Evolutionary conservation across 768 basidiomycete species (phyloP), one percentile per base, ranked within the genome.

Genomic region (Cytidiella melzeri): DNA sequence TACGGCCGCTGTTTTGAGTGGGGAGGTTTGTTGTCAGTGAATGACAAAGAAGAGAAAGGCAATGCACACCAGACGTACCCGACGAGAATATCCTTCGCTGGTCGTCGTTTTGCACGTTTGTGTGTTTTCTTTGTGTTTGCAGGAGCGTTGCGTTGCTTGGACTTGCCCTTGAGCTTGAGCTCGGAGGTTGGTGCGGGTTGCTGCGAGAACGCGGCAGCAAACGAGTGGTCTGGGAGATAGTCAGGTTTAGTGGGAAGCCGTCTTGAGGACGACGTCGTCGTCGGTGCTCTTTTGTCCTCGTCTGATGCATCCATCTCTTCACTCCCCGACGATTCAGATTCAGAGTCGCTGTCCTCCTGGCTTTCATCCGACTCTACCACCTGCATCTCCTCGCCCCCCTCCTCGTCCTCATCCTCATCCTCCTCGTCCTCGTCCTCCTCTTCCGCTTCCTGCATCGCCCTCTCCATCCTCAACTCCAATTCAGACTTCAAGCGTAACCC

Each of bases 171-270:
- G 25, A 57, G 25, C 23, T 67, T 53, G 25, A 57, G 15, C 30
- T 15, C 30, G 30, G 30, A 34, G 30, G 30, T 7, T 34, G 7
- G 30, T 7, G 30, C 30, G 2, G 50, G 46, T 4, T 52, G 42
- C 36, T 61, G 64, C 1, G 75, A 67, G 54, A 83, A 79, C 0
- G 81, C 83, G 51, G 79, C 69, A 0, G 67, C 56, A 61, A 86
- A 87, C 18, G 85, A 67, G 53, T 82, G 77, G 57, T 85, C 84
- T 1, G 82, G 80, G 24, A 86, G 79, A 62, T 84, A 77, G 41
- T 77, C 67, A 3, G 69, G 60, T 45, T 71, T 54, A 12, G 19
- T 69, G 21, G 20, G 39, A 42, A 26, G 21, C n/a, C n/a, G n/a
- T n/a, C n/a, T 52, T n/a, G 37, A 40, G 41, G 19, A 26, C 39